phyloP scores from a whole-genome alignment of 148 eudicot genomes.

The Cornus controversa region DNA sequence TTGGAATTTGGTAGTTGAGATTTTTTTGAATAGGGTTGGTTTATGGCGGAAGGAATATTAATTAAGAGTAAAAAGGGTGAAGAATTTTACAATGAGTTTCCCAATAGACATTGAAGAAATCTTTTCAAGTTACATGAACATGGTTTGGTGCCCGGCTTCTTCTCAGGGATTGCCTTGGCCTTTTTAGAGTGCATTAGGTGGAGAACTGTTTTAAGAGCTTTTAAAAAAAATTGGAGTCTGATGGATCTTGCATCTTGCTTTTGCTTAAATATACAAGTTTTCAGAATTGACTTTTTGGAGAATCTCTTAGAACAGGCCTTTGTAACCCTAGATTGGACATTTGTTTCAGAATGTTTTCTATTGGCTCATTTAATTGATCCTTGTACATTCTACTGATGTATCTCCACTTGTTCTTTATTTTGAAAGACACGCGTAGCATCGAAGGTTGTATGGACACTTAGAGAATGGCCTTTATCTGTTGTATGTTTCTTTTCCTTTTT shows the following conservation, averaged over 20 bases:
- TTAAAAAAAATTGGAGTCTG: neutral
- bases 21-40: neutral
- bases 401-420: neutral
- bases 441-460: neutral
- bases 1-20: neutral
- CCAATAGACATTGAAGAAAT: neutral
- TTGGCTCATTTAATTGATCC: neutral
- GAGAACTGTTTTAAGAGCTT: neutral
- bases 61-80: neutral
- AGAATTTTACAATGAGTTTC: neutral
- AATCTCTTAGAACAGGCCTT: neutral
- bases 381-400: neutral
- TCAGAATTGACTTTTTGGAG: neutral
- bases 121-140: neutral
- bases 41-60: neutral
- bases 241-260: neutral
- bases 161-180: neutral
- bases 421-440: neutral
- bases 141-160: neutral
- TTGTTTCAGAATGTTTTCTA: neutral
- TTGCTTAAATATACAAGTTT: neutral
- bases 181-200: neutral
- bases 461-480: neutral
- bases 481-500: too few relatives aligned
- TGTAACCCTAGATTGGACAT: neutral